phyloP scores from a whole-genome alignment of 2,329 filamentous ascomycete genomes.

The Bipolaris zeicola region DNA sequence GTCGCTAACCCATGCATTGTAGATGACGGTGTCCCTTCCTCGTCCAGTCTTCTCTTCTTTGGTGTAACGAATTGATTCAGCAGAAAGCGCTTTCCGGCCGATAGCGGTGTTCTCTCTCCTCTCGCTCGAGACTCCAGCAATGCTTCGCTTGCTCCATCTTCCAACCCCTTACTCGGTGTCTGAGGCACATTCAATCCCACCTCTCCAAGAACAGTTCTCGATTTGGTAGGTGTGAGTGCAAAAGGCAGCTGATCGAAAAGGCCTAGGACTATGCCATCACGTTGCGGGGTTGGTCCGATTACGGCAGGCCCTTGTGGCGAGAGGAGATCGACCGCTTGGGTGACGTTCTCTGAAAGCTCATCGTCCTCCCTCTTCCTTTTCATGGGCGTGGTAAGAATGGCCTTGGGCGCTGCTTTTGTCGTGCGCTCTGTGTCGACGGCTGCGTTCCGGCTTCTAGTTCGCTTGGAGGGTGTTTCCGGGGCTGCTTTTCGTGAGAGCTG shows the following conservation, averaged over 20 bases:
- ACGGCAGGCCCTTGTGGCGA: slow-evolving; percentile 42
- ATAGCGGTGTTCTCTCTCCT: slow-evolving; percentile 55
- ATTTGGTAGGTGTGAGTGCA: slow-evolving; percentile 52
- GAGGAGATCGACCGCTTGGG: slow-evolving; percentile 22
- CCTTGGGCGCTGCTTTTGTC: slow-evolving; percentile 30
- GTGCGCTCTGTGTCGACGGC: slow-evolving; percentile 31
- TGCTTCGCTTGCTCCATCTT: slow-evolving; percentile 33
- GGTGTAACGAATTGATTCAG: slow-evolving; percentile 69
- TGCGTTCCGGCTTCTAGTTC: slow-evolving; percentile 26
- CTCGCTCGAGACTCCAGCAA: slow-evolving; percentile 38
- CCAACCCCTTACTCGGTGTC: slow-evolving; percentile 48
- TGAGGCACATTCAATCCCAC: slow-evolving; percentile 42
- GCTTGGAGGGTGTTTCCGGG: slow-evolving; percentile 44
- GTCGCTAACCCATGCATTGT: slow-evolving; percentile 62
- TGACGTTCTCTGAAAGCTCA: slow-evolving; percentile 16
- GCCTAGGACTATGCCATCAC: slow-evolving; percentile 76
- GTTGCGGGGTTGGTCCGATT: slow-evolving; percentile 79
- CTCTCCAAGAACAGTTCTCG: slow-evolving; percentile 36
- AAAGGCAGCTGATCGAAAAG: slow-evolving; percentile 72
- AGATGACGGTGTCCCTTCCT: slow-evolving; percentile 45
- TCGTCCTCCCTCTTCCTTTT: slow-evolving; percentile 42
- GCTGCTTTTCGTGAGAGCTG: slow-evolving; percentile 33
- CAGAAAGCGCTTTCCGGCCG: slow-evolving; percentile 64
- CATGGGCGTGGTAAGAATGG: slow-evolving; percentile 32
- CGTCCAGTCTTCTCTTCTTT: slow-evolving; percentile 53